Evolutionary conservation across 257 asterid genomes (phyloP), one percentile per base, ranked within the genome.

Genomic region (Fraxinus cuspidata): DNA sequence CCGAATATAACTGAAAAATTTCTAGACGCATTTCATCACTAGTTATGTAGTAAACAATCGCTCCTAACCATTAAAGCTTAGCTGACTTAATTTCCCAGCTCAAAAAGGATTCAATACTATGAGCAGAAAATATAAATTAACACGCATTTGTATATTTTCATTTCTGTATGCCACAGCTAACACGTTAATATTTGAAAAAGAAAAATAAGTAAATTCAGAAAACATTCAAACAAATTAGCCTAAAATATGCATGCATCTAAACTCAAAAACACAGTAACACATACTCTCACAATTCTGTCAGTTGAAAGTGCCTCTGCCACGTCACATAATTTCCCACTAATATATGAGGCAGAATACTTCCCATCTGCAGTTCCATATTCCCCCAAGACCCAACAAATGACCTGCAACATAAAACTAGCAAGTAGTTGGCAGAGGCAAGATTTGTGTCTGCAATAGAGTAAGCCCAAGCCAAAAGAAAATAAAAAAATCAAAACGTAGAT

Each of bases 351-450:
- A 70, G 91, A 81, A 72, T 83, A 83, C 74, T 83, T 87, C 70
- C 91, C 91, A 77, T 83, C 89, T 21, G 85, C 86, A 71, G 91
- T 87, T 77, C 91, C 89, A 79, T 87, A 85, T 82, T 87, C 91
- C 72, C 91, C 91, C 83, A 87, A 74, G 23, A 87, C 86, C 91
- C 89, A 87, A 60, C 99, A 95, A 81, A 95, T 95, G 70, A 95
- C 97, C 99, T 95, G 87, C 42, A 70, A 77, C 56, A 73, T 73
- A 71, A 74, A 74, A 58, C 71, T 75, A 80, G 49, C 9, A 77
- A 21, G 56, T 56, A 72, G 75, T 77, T 49, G 69, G 73, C 1
- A 49, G 47, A 35, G 72, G 29, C 70, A 47, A 71, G 71, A 79
- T 56, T 27, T 35, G 72, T 34, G 31, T 28, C 53, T 21, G 15